Evolutionary conservation across 2,329 filamentous ascomycete species (phyloP).

Genomic region (Talaromyces verruculosus): DNA sequence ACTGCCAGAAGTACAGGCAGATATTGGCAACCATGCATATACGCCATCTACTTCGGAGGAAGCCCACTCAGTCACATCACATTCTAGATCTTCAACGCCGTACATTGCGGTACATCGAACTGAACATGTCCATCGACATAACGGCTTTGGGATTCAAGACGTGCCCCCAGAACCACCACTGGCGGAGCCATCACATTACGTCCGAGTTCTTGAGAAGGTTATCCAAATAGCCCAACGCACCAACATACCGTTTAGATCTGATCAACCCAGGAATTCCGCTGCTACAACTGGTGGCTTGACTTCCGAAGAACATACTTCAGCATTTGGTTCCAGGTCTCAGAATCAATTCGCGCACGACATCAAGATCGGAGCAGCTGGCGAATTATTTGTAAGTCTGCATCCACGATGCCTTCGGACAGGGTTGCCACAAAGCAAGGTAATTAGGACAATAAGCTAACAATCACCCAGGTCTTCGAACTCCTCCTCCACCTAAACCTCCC

Average conservation of each 20-base stretch:
- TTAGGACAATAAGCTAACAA: background rate
- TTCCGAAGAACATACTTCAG: background rate
- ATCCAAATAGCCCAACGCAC: conserved; percentile 8
- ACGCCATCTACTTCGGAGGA: background rate
- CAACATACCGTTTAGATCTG: conserved; percentile 21
- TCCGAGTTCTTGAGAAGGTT: background rate
- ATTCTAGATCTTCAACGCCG: background rate
- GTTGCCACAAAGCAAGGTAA: too few relatives aligned
- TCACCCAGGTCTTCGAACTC: background rate
- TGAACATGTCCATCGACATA: background rate
- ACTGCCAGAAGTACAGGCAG: background rate
- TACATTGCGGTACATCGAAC: background rate
- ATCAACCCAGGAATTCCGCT: background rate
- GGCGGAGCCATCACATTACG: background rate
- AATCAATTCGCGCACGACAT: background rate
- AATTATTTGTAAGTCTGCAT: background rate
- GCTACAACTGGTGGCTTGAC: background rate
- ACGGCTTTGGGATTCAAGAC: background rate
- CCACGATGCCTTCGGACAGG: too few relatives aligned
- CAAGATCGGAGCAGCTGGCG: background rate
- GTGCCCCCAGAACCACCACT: background rate
- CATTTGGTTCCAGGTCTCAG: background rate
- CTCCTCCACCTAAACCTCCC: conserved; percentile 24
- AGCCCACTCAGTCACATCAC: background rate
- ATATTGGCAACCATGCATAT: background rate